These are phyloP conservation scores for Arachnomyces sp. DNA, from an alignment of 2,329 filamentous ascomycete species.

Conservation along the genomic window DNA sequence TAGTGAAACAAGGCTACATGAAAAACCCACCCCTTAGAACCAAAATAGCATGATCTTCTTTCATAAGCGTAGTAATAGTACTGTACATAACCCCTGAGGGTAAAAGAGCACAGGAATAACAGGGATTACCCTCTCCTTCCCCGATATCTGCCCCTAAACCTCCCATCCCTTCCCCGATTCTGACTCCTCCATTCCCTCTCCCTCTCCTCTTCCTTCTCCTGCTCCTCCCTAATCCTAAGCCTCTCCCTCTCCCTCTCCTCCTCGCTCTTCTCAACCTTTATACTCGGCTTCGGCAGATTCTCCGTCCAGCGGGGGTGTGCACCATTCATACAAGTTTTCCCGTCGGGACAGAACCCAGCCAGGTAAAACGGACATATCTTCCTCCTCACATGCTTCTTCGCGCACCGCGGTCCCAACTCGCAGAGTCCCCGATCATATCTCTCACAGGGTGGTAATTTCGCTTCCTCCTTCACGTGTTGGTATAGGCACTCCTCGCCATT, in stretches of 20 bases:
- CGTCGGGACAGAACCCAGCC: constrained; percentile 90
- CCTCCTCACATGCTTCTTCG: constrained; percentile 79
- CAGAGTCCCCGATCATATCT: constrained; percentile 96
- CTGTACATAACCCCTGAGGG: neutral
- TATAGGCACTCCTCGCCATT: constrained; percentile 97
- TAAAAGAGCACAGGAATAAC: neutral
- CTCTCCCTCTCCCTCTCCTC: constrained; percentile 58
- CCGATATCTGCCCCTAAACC: constrained; percentile 35
- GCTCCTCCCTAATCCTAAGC: constrained; percentile 51
- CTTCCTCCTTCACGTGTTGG: constrained; percentile 77
- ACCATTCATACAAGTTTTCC: constrained; percentile 64
- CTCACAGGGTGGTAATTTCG: constrained; percentile 71
- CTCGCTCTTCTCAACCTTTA: constrained; percentile 62
- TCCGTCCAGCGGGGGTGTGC: constrained; percentile 73
- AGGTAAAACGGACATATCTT: constrained; percentile 78
- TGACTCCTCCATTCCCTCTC: constrained; percentile 47
- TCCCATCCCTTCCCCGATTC: constrained; percentile 43
- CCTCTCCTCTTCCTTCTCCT: constrained; percentile 48
- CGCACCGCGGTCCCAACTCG: constrained; percentile 76
- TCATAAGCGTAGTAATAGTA: too few relatives aligned
- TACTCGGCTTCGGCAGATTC: constrained; percentile 55
- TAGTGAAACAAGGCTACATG: too few relatives aligned
- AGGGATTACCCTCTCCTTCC: constrained; percentile 38
- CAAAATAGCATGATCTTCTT: too few relatives aligned
- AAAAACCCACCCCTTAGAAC: too few relatives aligned